Base-by-base conservation (phyloP, 1,284 basidiomycete genomes). In the Meira miltonrushii region DNA sequence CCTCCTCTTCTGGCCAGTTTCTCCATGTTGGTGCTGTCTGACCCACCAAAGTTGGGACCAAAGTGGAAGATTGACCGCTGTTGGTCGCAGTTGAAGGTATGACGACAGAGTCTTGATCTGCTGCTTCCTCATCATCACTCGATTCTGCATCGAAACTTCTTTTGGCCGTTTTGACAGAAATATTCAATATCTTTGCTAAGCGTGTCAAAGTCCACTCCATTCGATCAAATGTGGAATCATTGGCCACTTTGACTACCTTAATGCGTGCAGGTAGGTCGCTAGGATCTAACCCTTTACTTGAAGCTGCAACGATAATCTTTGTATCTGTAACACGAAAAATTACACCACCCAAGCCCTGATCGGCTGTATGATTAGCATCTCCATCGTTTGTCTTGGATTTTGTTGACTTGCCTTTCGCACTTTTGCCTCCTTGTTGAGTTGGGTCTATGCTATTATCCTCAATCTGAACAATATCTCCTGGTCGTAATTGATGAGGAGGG, bases 191-290 rank as follows among this genome's bases (percentile, higher is more conserved):
- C 19, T 58, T 59, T 8, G 64, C 67, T n/a, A 75, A 62, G 39
- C 57, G 57, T 1, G 56, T 51, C 7, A 75, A 60, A 25, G 60
- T 66, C 17, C 56, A 39, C 12, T 68, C 70, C 63, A 75, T 62
- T 89, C 92, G 84, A 71, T 95, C 91, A 74, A 89, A 93, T 0
- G 93, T 95, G 10, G 89, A 86, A 52, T 87, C 90, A 71, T 95
- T 95, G 4, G 90, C 92, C 1, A 95, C 82, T 77, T 95, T 95
- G 55, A 95, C 79, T n/a, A 94, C 79, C 13, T 89, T 82, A 74
- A 90, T 88, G 43, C 88, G 82, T 66, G 92, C 89, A 1, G 92
- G 90, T 0, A 94, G 77, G 64, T 91, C 88, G 6, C 89, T 78
- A 40, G 88, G 87, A 55, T 86, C 85, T n/a, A 65, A 60, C 21